These are phyloP conservation scores for Metschnikowia dekortorum DNA, from an alignment of 805 yeast genomes.

Conservation along the genomic window DNA sequence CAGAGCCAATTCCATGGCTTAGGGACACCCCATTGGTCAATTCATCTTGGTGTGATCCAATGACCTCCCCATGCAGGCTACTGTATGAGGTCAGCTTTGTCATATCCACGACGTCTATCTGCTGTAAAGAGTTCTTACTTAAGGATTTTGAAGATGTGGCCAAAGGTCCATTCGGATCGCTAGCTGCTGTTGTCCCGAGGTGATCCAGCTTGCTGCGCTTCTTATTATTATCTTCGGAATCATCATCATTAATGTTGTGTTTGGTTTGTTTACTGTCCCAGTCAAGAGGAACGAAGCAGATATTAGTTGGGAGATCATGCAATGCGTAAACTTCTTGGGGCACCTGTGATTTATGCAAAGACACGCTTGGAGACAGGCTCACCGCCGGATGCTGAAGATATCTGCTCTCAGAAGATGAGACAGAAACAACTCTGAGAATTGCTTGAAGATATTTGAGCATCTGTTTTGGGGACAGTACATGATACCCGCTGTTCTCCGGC, in stretches of 20 bases:
- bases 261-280: constrained; percentile 6
- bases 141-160: neutral
- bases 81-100: neutral
- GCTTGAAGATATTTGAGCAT: constrained; percentile 16
- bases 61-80: neutral
- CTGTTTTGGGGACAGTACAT: constrained; percentile 9
- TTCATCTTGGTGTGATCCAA: neutral
- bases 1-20: neutral
- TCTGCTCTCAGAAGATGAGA: constrained; percentile 10
- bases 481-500: constrained; percentile 14
- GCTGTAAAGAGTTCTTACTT: neutral
- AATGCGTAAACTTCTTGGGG: constrained; percentile 8
- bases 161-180: neutral
- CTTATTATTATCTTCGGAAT: neutral
- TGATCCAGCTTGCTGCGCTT: constrained; percentile 1
- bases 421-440: constrained; percentile 10
- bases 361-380: neutral
- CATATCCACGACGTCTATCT: neutral
- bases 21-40: neutral
- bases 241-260: neutral
- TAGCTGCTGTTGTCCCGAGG: neutral
- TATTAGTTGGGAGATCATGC: constrained; percentile 12
- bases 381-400: neutral
- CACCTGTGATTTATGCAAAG: neutral
- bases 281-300: constrained; percentile 10